A percentile compares a stretch with the other conserved stretches of the same genome.
These are phyloP conservation scores for Jatropha curcas DNA, from an alignment of 345 rosid species.

Conservation along the genomic window DNA sequence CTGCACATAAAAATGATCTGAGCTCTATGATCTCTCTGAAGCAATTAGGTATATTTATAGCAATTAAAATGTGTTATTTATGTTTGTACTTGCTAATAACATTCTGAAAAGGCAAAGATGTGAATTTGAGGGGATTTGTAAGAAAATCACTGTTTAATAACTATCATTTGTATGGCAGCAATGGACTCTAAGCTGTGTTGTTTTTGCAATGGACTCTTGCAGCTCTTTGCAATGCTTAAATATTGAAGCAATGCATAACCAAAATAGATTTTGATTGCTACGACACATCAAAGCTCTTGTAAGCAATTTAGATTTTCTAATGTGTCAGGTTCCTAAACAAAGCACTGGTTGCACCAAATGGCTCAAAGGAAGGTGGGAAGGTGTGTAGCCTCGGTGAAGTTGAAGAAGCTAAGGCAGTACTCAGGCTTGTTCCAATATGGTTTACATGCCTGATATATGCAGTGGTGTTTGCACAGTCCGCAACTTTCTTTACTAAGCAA, in stretches of 20 bases:
- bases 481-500: slow-evolving; percentile 32
- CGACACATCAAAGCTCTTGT: background rate
- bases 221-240: background rate
- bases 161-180: too few relatives aligned
- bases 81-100: background rate
- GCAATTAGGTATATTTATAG: background rate
- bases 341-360: slow-evolving; percentile 22
- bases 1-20: background rate
- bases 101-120: background rate
- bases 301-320: background rate
- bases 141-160: background rate
- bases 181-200: too few relatives aligned
- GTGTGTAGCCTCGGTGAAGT: slow-evolving; percentile 19
- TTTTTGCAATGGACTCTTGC: background rate
- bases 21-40: background rate
- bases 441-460: slow-evolving; percentile 21
- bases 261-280: too few relatives aligned
- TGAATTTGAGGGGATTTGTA: background rate
- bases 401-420: slow-evolving; percentile 28
- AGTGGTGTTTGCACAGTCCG: slow-evolving; percentile 18
- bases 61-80: too few relatives aligned
- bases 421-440: slow-evolving; percentile 34
- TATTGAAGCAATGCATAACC: background rate
- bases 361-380: slow-evolving; percentile 8
- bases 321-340: slow-evolving; percentile 27